Percentiles rank a stretch among this genome's conserved stretches.
Evolutionary conservation across 2,329 filamentous ascomycete genomes (phyloP).

Genomic region (Aureobasidium uvarum): DNA sequence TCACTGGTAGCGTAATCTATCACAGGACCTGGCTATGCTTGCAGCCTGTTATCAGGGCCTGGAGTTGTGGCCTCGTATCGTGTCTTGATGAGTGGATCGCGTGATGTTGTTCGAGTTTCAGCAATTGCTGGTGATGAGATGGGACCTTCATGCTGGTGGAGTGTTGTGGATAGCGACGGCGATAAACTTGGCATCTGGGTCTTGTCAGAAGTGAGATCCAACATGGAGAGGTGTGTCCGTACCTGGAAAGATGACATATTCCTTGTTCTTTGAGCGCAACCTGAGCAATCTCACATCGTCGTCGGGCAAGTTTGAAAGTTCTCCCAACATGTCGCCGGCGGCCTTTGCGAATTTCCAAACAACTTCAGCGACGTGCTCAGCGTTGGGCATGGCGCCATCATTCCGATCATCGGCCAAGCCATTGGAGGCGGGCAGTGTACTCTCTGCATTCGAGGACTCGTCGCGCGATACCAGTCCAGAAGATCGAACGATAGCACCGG

Average conservation of each 20-base stretch:
- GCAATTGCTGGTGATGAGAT: background rate
- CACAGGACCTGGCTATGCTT: too few species aligned
- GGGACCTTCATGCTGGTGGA: slow-evolving; percentile 57
- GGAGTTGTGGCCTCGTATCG: background rate
- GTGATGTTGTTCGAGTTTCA: background rate
- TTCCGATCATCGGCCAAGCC: slow-evolving; percentile 31
- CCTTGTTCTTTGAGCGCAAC: slow-evolving; percentile 78
- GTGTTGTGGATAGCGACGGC: slow-evolving; percentile 79
- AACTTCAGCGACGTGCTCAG: slow-evolving; percentile 71
- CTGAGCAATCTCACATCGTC: slow-evolving; percentile 75
- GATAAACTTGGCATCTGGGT: slow-evolving; percentile 67
- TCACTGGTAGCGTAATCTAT: too few species aligned
- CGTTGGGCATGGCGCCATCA: slow-evolving; percentile 50
- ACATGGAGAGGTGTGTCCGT: slow-evolving; percentile 28
- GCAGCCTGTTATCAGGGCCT: background rate
- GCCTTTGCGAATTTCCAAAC: slow-evolving; percentile 73
- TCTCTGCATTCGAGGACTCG: slow-evolving; percentile 48
- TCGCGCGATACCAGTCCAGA: slow-evolving; percentile 66
- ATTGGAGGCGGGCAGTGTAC: slow-evolving; percentile 33
- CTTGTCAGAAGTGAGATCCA: background rate
- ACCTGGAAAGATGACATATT: slow-evolving; percentile 76
- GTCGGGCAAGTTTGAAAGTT: slow-evolving; percentile 68
- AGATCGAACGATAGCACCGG: slow-evolving; percentile 71
- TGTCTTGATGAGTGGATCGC: background rate
- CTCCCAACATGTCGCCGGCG: slow-evolving; percentile 67